Percentiles rank a stretch among this genome's conserved stretches.
These are phyloP conservation scores for Colletotrichum spaethianum DNA, from an alignment of 2,329 filamentous ascomycete genomes.

Conservation along the genomic window DNA sequence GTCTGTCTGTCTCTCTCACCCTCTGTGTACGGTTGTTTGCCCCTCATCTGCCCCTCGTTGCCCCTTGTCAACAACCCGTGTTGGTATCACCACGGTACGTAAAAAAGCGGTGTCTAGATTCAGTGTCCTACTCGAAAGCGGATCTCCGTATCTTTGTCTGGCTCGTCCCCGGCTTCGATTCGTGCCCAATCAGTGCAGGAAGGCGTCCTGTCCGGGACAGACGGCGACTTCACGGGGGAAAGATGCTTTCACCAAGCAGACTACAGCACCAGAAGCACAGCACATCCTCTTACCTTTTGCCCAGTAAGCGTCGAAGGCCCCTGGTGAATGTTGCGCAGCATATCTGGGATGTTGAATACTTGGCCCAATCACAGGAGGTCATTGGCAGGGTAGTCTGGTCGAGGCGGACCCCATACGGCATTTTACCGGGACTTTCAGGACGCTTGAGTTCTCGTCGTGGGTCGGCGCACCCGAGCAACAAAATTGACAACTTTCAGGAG, in stretches of 20 bases:
- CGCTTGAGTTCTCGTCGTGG: slow-evolving; percentile 35
- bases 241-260: not conserved
- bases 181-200: slow-evolving; percentile 18
- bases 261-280: not conserved
- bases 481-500: not conserved
- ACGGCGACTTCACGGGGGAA: slow-evolving; percentile 16
- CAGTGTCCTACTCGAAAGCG: slow-evolving; percentile 27
- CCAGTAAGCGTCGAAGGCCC: not conserved
- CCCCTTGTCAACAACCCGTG: not conserved
- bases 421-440: slow-evolving; percentile 26
- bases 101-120: slow-evolving; percentile 38
- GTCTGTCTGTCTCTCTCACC: not conserved
- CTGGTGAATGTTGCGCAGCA: slow-evolving; percentile 22
- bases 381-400: slow-evolving; percentile 14
- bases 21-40: not conserved
- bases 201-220: slow-evolving; percentile 5
- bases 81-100: slow-evolving; percentile 11
- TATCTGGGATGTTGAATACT: not conserved
- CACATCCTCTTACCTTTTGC: not conserved
- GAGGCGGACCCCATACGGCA: slow-evolving; percentile 8
- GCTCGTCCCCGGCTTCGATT: slow-evolving; percentile 5
- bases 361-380: slow-evolving; percentile 1
- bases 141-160: slow-evolving; percentile 26
- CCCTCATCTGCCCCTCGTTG: slow-evolving; percentile 12
- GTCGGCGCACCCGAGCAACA: slow-evolving; percentile 22